Evolutionary conservation across 2,329 filamentous ascomycete species (phyloP), one percentile per base, ranked within the genome.

Genomic region (Amylocarpus encephaloides): DNA sequence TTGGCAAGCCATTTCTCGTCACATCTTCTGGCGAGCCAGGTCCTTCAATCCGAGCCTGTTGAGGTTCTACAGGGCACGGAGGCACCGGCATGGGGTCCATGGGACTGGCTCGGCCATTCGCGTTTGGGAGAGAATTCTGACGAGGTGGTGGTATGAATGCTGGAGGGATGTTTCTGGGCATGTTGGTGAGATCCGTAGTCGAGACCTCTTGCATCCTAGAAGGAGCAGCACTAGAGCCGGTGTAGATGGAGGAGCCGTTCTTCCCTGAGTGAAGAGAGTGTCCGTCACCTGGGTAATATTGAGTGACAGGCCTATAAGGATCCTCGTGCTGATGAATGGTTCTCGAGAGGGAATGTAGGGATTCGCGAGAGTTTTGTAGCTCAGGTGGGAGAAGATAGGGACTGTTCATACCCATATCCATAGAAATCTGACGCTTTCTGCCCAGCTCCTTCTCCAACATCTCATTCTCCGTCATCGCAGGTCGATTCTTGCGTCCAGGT

Each of bases 361-460:
- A 96, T 59, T 95, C 90, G 40, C 82, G 80, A 1, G 92, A 96
- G 63, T 80, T 76, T 38, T 93, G 82, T 16, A 92, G 65, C 48
- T 81, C 83, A 1, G 88, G 87, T 4, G 93, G 91, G n/a, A 97
- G 76, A n/a, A 98, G 78, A 66, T 97, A 98, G 1, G 93, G 93
- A 61, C 84, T 93, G 63, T 86, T 82, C 77, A 91, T 80, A 60
- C 82, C 79, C 78, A 92, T 57, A 52, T 70, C 68, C 59, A 71
- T 80, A 32, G 83, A 86, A 44, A 85, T 68, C 60, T 85, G 81
- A 34, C 74, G 71, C 43, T 71, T 64, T 50, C 68, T 67, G 49
- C 58, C 69, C 45, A 51, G n/a, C n/a, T 33, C 30, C 42, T 52
- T 52, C 19, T 52, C 50, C n/a, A 9, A 22, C 19, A 46, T 29